Evolutionary conservation across 352 stramenopile species (phyloP), one percentile per base, ranked within the genome.

Genomic region (Phytophthora pistaciae): DNA sequence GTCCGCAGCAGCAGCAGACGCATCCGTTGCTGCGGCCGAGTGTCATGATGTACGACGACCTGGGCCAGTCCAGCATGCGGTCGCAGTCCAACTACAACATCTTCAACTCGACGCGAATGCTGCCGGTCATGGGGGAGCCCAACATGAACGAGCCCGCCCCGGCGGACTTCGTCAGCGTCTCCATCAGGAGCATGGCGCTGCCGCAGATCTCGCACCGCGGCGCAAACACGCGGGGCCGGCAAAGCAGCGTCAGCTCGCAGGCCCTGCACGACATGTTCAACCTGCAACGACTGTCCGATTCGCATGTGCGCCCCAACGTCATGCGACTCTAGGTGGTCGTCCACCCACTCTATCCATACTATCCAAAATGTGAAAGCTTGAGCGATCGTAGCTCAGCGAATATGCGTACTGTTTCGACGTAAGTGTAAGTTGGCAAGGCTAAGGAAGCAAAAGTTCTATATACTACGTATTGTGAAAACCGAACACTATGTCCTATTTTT

Each of bases 11-110:
- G 44, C 23, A 36, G 31, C 1, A 27, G 4, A 59, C 64, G 44
- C 23, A 76, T 14, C 67, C 72, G 7, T n/a, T 79, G 25, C 33
- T 76, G 18, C 68, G 63, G 13, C 68, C 46, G 1, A 79, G 72
- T 40, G 63, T 68, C 3, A 63, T 74, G 36, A 40, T 77, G 48
- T 77, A 57, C 23, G 68, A 76, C n/a, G 44, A 67, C 20, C 11
- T 69, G 8, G 46, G 62, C 13, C 67, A 69, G 29, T 65, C 62
- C 2, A 76, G 57, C 25, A 66, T 74, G 68, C 58, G 46, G 6
- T 79, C 72, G 31, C 68, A 74, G 49, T 74, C 72, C 11, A 70
- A 73, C 52, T 77, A 77, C 68, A 76, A 65, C 38, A 46, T 79
- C 3, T 77, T 74, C 33, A 64, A 60, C 49, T 79, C 72, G 9